These are phyloP conservation scores for Colletotrichum falcatum DNA, from an alignment of 2,329 filamentous ascomycete species.

Conservation along the genomic window DNA sequence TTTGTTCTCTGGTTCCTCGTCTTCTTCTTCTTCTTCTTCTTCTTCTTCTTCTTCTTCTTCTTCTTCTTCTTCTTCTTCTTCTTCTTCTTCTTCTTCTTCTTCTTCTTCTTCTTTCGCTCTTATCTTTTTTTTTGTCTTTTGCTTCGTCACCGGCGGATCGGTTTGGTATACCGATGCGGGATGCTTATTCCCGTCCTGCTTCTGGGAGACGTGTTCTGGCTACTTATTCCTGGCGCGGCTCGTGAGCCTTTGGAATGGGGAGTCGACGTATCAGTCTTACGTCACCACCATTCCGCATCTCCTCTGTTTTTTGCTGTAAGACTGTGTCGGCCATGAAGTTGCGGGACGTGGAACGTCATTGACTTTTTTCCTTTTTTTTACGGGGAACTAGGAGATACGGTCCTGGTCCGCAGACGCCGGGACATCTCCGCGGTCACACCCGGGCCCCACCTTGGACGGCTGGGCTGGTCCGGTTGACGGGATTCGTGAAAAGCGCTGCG, in stretches of 20 bases:
- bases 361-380: constrained; percentile 3
- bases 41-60: too few species aligned
- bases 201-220: neutral
- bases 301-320: neutral
- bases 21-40: too few species aligned
- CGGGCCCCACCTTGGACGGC: constrained; percentile 4
- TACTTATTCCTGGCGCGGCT: constrained; percentile 16
- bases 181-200: neutral
- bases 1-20: neutral
- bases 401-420: constrained; percentile 21
- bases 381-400: too few species aligned
- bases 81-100: too few species aligned
- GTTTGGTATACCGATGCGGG: neutral
- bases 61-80: too few species aligned
- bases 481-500: neutral
- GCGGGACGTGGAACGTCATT: constrained; percentile 31
- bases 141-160: neutral
- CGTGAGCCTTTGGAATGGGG: neutral
- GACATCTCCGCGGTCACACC: constrained; percentile 30
- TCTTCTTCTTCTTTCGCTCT: too few species aligned
- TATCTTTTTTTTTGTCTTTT: too few species aligned
- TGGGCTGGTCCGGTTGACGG: constrained; percentile 5
- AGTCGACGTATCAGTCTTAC: constrained; percentile 15
- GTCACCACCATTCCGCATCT: constrained; percentile 4
- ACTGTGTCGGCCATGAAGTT: too few species aligned